These are phyloP conservation scores for Rutidosis leptorrhynchoides DNA, from an alignment of 129 eudicot genomes.

Conservation along the genomic window DNA sequence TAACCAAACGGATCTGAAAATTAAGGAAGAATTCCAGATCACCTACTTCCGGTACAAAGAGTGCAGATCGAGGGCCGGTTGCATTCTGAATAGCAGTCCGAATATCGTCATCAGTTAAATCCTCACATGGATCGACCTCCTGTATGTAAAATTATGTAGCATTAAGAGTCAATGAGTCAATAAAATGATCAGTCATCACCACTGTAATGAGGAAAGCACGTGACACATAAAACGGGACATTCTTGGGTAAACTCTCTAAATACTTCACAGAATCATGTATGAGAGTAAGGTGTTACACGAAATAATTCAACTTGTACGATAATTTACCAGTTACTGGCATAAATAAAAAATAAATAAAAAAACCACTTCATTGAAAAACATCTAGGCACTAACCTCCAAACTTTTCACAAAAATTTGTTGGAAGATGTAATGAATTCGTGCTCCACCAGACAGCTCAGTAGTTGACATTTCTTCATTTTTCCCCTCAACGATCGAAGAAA, in stretches of 20 bases:
- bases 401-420: slow-evolving; percentile 56
- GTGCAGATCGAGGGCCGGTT: slow-evolving; percentile 81
- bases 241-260: too few relatives aligned
- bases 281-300: too few relatives aligned
- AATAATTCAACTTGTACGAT: too few relatives aligned
- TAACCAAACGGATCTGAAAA: too few relatives aligned
- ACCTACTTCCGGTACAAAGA: slow-evolving; percentile 88
- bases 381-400: slow-evolving; percentile 47
- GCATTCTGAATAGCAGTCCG: slow-evolving; percentile 87
- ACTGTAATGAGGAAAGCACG: background rate
- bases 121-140: slow-evolving; percentile 94
- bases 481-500: slow-evolving; percentile 58
- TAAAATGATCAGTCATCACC: background rate
- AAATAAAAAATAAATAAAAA: background rate
- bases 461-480: slow-evolving; percentile 64
- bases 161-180: background rate
- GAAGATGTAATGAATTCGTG: slow-evolving; percentile 62
- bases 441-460: slow-evolving; percentile 64
- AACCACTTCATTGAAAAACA: too few relatives aligned
- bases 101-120: slow-evolving; percentile 83
- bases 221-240: too few relatives aligned
- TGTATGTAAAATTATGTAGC: slow-evolving; percentile 26
- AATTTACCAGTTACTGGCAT: slow-evolving; percentile 6
- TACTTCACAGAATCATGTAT: too few relatives aligned
- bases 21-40: too few relatives aligned